Conservation (phyloP, 2,329 filamentous ascomycete genomes). For the Thelonectria olida region DNA sequence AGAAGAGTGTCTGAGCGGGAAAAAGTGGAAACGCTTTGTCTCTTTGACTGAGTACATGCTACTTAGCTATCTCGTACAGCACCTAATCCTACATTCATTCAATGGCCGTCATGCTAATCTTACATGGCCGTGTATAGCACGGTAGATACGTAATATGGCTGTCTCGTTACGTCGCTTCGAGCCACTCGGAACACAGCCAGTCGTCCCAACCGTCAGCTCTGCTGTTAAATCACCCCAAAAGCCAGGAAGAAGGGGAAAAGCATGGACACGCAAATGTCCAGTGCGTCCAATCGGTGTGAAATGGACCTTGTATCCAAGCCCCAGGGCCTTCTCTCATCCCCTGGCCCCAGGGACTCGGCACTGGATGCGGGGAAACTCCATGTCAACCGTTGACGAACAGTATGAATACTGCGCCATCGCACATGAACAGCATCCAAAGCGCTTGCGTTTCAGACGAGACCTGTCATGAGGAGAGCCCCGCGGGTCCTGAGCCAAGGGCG, state of each 20-base stretch:
- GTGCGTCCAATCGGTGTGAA: conserved; percentile 1
- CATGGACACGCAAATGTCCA: background rate
- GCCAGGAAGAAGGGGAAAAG: background rate
- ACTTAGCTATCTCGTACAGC: too few species aligned
- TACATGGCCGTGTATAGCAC: background rate
- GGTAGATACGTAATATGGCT: conserved; percentile 14
- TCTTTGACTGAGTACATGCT: background rate
- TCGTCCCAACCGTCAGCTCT: background rate
- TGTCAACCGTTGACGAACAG: background rate
- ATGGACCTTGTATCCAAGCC: conserved; percentile 7
- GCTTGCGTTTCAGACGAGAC: too few species aligned
- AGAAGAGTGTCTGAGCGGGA: background rate
- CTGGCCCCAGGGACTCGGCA: background rate
- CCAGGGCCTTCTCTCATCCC: too few species aligned
- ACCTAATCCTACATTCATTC: background rate
- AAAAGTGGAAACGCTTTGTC: conserved; percentile 6
- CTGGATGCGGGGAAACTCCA: conserved; percentile 18
- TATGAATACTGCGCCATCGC: background rate
- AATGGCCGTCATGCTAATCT: background rate
- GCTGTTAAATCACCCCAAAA: background rate
- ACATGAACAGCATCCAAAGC: conserved; percentile 3
- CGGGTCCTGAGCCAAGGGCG: background rate
- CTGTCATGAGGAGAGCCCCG: too few species aligned
- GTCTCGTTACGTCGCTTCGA: conserved; percentile 1
- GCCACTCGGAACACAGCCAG: conserved; percentile 3